Evolutionary conservation across 169 alveolate species (phyloP).

Genomic region (Plasmodium chabaudi): DNA sequence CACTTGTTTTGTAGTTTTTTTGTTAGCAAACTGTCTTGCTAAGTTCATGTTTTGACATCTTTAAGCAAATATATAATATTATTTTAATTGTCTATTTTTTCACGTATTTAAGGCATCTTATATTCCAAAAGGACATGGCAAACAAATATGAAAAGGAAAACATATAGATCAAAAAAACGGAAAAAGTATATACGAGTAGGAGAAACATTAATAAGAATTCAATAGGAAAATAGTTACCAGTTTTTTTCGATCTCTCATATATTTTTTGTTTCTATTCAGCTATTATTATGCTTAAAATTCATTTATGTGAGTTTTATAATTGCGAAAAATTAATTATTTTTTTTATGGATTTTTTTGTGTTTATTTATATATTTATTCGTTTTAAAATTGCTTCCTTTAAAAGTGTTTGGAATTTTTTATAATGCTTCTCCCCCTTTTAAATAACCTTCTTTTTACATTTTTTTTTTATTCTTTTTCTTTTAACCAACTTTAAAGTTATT

Average conservation of each 20-base stretch:
- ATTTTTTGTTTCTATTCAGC: constrained; percentile 7
- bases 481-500: constrained; percentile 60
- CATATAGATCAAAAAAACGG: constrained; percentile 79
- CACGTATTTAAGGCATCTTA: constrained; percentile 33
- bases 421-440: background rate
- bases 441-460: constrained; percentile 15
- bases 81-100: constrained; percentile 11
- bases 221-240: constrained; percentile 10
- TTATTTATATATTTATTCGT: too few species aligned
- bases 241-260: background rate
- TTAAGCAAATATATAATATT: background rate
- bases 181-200: constrained; percentile 82
- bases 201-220: constrained; percentile 81
- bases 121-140: constrained; percentile 81
- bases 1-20: background rate
- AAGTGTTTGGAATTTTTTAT: background rate
- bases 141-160: constrained; percentile 83
- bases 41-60: background rate
- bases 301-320: too few species aligned
- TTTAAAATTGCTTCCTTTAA: background rate
- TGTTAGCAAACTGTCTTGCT: background rate
- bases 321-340: too few species aligned
- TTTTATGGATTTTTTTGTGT: too few species aligned
- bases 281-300: background rate
- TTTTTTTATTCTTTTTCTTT: constrained; percentile 54